Evolutionary conservation across 1,139 yeast genomes (phyloP), one percentile per base, ranked within the genome.

Genomic region (Taphrina betulina): DNA sequence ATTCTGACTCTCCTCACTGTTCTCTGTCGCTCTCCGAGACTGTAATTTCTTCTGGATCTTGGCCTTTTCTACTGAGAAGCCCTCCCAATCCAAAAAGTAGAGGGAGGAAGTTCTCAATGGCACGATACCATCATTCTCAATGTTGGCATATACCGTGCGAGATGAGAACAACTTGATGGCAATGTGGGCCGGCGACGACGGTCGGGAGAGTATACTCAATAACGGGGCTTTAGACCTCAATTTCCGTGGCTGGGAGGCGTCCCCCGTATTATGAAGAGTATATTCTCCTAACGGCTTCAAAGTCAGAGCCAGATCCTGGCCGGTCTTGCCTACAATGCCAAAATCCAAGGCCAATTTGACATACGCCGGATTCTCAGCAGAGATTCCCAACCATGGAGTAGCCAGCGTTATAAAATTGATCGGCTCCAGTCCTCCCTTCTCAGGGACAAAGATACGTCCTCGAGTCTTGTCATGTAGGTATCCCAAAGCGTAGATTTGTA

Each of bases 251-350:
- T 38, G 37, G 7, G 34, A 41, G 14, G 40, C 26, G 16, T 40
- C 31, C 22, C 46, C 46, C 19, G 38, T 28, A 20, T 45, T 35
- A 16, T 28, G 40, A 12, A 33, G 34, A 5, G 33, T 34, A 23
- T 42, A 52, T 10, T 42, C 26, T 1, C 50, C 50, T 7, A 42
- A 37, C 5, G 56, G 56, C 16, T 37, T 33, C 67, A 78, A 76
- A 26, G 77, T 72, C 52, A 94, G 74, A 0, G 95, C 94, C 60
- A 92, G 71, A 66, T 92, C 99, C 64, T 86, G 92, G 0, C 99
- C 99, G 0, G 97, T 85, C 64, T 82, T 83, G 0, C 98, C 99
- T 2, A 88, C 92, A 50, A 90, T 77, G 0, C 99, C 98, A 38
- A 89, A 83, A 68, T 84, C 85, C 17, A 92, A 73, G 0, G 94